Percentiles rank a stretch among this genome's conserved stretches.
Conservation (phyloP, 305 asterid genomes). For the Rubia peregrina region DNA sequence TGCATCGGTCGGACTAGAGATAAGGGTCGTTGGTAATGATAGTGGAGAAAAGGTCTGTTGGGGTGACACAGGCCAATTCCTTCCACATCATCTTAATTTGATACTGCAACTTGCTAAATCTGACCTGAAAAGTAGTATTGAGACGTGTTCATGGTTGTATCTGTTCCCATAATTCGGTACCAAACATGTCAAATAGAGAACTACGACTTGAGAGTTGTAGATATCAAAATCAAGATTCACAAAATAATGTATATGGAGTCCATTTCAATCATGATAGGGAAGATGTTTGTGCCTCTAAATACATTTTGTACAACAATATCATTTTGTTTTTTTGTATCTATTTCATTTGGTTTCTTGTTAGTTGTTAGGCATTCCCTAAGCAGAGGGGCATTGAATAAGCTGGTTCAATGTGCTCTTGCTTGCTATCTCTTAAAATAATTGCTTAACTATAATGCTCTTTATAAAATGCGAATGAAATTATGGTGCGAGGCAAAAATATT, state of each 20-base stretch:
- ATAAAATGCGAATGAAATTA: background rate
- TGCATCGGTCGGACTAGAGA: constrained; percentile 95
- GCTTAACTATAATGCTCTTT: background rate
- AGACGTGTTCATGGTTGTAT: background rate
- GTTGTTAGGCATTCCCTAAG: background rate
- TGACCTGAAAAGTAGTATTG: background rate
- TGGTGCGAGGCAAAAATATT: background rate
- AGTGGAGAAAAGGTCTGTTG: constrained; percentile 95
- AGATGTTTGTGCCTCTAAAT: background rate
- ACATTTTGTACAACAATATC: background rate
- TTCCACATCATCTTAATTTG: background rate
- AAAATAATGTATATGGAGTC: background rate
- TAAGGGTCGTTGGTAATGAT: constrained; percentile 98
- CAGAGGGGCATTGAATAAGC: background rate
- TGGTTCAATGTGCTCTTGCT: background rate
- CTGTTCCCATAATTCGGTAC: background rate
- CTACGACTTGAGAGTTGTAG: background rate
- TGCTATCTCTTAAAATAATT: background rate
- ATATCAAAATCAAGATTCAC: background rate
- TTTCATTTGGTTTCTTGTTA: background rate
- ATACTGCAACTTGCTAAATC: background rate
- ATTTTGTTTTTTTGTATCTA: too few species aligned
- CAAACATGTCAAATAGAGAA: background rate
- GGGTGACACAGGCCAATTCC: background rate
- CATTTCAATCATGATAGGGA: background rate